Conservation (phyloP, 2,329 filamentous ascomycete species). For the Penicillium rolfsii region DNA sequence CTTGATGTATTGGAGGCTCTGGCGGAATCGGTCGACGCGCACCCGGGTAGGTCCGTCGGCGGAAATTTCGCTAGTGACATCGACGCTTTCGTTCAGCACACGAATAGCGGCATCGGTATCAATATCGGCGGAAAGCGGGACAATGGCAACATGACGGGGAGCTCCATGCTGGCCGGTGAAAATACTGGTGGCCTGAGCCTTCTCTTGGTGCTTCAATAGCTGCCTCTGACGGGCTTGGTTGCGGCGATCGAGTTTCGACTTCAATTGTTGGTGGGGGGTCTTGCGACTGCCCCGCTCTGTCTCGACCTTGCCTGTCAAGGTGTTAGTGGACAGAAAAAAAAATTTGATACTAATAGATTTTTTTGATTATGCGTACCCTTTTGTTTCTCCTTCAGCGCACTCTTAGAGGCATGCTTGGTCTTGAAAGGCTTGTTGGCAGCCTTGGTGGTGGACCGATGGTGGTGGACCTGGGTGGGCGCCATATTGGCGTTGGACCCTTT, state of each 20-base stretch:
- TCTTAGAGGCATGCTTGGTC: constrained; percentile 85
- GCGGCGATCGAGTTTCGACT: constrained; percentile 93
- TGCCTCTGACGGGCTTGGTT: constrained; percentile 94
- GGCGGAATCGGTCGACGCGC: constrained; percentile 87
- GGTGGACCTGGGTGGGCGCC: constrained; percentile 71
- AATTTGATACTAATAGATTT: neutral
- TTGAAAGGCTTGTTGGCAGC: constrained; percentile 87
- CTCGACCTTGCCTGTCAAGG: constrained; percentile 71
- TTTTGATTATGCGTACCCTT: constrained; percentile 66
- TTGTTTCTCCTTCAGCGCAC: constrained; percentile 76
- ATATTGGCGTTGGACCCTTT: constrained; percentile 74
- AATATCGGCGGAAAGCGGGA: constrained; percentile 77
- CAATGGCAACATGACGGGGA: constrained; percentile 82
- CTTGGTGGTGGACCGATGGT: constrained; percentile 93
- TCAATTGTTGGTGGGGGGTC: constrained; percentile 92
- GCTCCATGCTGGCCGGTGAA: constrained; percentile 88
- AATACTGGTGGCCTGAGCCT: constrained; percentile 75
- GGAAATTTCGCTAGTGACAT: constrained; percentile 69
- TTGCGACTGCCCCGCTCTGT: constrained; percentile 74
- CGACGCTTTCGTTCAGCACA: constrained; percentile 75
- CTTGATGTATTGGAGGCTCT: constrained; percentile 85
- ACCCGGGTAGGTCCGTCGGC: constrained; percentile 65
- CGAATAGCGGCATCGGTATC: constrained; percentile 69
- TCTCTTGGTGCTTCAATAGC: constrained; percentile 78
- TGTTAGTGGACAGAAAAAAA: constrained; percentile 18